Conservation (phyloP, 2,329 filamentous ascomycete genomes). For the Verticillium zaregamsianum region DNA sequence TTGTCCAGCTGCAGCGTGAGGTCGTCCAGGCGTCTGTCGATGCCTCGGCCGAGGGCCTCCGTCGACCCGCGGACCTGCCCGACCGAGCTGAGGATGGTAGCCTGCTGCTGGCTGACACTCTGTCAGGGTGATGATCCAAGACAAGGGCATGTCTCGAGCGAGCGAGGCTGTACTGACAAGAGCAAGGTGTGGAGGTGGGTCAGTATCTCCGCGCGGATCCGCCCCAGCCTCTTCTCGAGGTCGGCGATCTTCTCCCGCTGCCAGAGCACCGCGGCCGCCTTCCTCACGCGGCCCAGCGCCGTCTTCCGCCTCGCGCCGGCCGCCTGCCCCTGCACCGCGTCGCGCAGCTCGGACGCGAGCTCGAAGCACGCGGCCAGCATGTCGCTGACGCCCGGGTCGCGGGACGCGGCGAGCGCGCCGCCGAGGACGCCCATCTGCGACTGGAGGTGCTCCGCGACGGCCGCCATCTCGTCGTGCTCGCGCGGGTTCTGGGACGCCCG, state of each 20-base stretch:
- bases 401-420: not conserved
- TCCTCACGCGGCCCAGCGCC: not conserved
- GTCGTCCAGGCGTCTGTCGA: not conserved
- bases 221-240: not conserved
- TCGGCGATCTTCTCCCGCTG: not conserved
- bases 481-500: not conserved
- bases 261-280: not conserved
- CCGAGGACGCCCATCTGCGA: not conserved
- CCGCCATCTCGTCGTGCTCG: not conserved
- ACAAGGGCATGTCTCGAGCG: too few species aligned
- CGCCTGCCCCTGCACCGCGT: not conserved
- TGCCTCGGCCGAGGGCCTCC: not conserved
- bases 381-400: not conserved
- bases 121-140: not conserved
- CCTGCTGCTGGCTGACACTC: not conserved
- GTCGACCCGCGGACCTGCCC: not conserved
- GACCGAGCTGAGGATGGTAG: not conserved
- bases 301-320: not conserved
- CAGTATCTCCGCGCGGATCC: not conserved
- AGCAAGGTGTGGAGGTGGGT: not conserved
- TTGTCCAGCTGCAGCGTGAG: not conserved
- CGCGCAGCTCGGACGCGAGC: not conserved
- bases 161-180: not conserved
- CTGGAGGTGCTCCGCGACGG: not conserved
- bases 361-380: not conserved